These are phyloP conservation scores for Strobilomyces dryophilus DNA, from an alignment of 768 basidiomycete species.

Conservation along the genomic window DNA sequence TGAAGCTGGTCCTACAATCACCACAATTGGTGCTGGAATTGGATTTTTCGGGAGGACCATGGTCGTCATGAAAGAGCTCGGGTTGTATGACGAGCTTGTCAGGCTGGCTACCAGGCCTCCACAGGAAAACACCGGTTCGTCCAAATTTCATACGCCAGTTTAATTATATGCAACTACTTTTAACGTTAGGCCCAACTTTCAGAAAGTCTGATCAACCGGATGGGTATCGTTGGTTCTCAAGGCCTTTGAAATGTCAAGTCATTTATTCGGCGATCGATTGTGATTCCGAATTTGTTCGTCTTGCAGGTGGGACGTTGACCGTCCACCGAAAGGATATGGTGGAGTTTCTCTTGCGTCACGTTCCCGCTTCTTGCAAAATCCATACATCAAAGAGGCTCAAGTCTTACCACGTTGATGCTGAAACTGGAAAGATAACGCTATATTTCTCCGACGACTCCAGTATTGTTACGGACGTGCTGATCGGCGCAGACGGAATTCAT, in stretches of 20 bases:
- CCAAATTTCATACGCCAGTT: too few relatives aligned
- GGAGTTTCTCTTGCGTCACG: slow-evolving; percentile 27
- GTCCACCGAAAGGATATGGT: slow-evolving; percentile 40
- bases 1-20: slow-evolving; percentile 37
- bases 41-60: slow-evolving; percentile 45
- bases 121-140: slow-evolving; percentile 20
- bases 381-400: slow-evolving; percentile 35
- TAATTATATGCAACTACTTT: neutral
- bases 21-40: slow-evolving; percentile 44
- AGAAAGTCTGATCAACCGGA: slow-evolving; percentile 33
- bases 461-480: slow-evolving; percentile 36
- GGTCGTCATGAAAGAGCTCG: slow-evolving; percentile 37
- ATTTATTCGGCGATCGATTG: neutral
- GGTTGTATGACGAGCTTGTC: slow-evolving; percentile 33
- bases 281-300: neutral
- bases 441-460: slow-evolving; percentile 36
- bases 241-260: slow-evolving; percentile 21
- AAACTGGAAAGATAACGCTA: slow-evolving; percentile 24
- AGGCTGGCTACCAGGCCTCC: slow-evolving; percentile 14
- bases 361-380: slow-evolving; percentile 26
- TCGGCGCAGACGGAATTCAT: slow-evolving; percentile 38
- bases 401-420: slow-evolving; percentile 24
- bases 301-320: slow-evolving; percentile 25
- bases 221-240: slow-evolving; percentile 28
- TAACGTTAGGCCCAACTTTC: slow-evolving; percentile 20